A percentile compares a stretch with the other conserved stretches of the same genome.
Conservation (phyloP, 306 rosid species). For the Cucurbita moschata region DNA sequence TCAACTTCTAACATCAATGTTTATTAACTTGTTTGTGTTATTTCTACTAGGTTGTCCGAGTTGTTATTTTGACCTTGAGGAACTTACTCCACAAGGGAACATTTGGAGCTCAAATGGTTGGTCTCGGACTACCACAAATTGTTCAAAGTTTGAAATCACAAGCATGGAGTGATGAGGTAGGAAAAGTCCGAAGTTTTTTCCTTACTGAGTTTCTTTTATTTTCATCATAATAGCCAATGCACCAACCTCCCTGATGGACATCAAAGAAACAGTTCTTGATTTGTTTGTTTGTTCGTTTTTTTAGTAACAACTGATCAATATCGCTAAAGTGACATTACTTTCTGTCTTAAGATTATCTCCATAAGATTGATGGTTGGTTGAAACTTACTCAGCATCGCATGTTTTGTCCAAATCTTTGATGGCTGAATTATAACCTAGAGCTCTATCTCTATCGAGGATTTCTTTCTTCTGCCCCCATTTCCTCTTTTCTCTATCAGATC, state of each 20-base stretch:
- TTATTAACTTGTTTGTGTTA: conserved; percentile 9
- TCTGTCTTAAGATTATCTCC: background rate
- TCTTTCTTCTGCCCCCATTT: background rate
- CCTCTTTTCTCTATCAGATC: background rate
- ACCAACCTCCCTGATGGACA: background rate
- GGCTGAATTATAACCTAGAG: background rate
- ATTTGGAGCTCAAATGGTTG: conserved; percentile 95
- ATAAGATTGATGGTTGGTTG: background rate
- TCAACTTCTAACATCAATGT: background rate
- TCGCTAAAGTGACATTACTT: background rate
- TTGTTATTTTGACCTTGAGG: conserved; percentile 73
- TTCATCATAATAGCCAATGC: background rate
- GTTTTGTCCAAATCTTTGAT: background rate
- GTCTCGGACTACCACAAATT: conserved; percentile 78
- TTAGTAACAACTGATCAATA: background rate
- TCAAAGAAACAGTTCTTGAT: background rate
- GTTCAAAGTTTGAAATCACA: conserved; percentile 96
- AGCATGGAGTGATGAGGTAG: conserved; percentile 99
- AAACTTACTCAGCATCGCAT: background rate
- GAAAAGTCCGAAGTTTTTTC: conserved; percentile 10
- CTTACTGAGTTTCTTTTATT: background rate
- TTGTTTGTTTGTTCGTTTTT: background rate
- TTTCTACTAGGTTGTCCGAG: conserved; percentile 84
- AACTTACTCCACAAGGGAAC: conserved; percentile 78
- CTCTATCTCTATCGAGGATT: background rate